Base-by-base conservation (phyloP, 768 basidiomycete genomes). In the Kwoniella mangroviensis region DNA sequence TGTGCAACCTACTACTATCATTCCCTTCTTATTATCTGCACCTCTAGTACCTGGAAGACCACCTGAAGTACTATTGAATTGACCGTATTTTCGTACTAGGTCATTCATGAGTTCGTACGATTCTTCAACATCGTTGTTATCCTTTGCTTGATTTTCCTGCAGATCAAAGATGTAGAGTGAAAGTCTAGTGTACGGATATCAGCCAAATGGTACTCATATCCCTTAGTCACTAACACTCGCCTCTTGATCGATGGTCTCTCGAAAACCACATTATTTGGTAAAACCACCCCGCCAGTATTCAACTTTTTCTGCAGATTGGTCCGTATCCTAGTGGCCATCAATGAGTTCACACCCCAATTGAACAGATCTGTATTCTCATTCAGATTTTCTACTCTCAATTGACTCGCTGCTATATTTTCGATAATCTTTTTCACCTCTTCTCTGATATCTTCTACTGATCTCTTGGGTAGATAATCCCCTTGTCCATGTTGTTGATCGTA, bases 251-350 rank as follows among this genome's bases (percentile, higher is more conserved):
- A 63, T 4, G 78, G 73, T 34, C 74, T 60, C 58, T 83, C 82
- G 55, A 81, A 83, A 2, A 83, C 81, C 1, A 82, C 69, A 63
- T 83, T 83, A 22, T 55, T 63, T 4, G 77, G 68, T 21, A 82
- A 45, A 5, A 24, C 22, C 1, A 62, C 40, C 13, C 67, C 67
- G 2, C 75, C 76, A 1, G 74, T 64, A 41, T 81, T 67, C 24
- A 79, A 49, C 7, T 52, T 56, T 57, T 70, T 75, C 34, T 71
- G 58, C 12, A 83, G 76, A 19, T 63, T 67, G 19, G 73, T 66
- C 54, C 82, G 60, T 26, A 82, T 59, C 51, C 80, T 68, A 3
- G 72, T 78, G 6, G 81, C 79, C 73, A 81, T 80, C 43, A 82
- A 67, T 19, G 82, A 83, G 56, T 80, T 73, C 7, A 83, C 73